These are phyloP conservation scores for Cutaneotrichosporon sp. DNA, from an alignment of 1,284 basidiomycete species.

Conservation along the genomic window DNA sequence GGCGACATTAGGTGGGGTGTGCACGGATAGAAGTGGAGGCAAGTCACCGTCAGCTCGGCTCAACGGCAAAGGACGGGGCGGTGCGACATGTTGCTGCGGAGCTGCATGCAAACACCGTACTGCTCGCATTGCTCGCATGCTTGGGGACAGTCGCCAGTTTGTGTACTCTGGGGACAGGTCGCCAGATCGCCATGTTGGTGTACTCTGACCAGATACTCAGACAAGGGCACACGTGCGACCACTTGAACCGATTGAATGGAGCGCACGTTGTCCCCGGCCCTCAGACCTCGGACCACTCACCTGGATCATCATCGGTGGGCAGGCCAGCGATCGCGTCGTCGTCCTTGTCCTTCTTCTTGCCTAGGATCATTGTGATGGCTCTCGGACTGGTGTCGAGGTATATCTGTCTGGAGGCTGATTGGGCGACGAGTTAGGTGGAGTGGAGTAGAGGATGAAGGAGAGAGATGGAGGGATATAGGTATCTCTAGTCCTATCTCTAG, in stretches of 20 bases:
- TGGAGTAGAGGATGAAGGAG: no score
- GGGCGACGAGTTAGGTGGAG: background rate
- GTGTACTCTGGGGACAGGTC: no score
- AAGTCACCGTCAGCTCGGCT: background rate
- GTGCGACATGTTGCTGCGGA: no score
- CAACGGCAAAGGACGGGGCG: no score
- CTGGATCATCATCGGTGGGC: constrained; percentile 26
- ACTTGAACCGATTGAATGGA: background rate
- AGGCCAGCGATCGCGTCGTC: constrained; percentile 11
- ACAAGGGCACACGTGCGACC: no score
- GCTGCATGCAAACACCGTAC: no score
- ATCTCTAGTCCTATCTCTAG: no score
- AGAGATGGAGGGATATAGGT: no score
- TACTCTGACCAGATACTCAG: no score
- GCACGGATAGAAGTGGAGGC: constrained; percentile 4
- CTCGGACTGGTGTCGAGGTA: background rate
- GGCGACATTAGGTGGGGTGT: background rate
- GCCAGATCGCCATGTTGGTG: no score
- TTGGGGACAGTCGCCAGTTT: no score
- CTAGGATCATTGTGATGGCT: background rate
- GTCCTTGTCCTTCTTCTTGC: constrained; percentile 16
- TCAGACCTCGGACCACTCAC: constrained; percentile 15
- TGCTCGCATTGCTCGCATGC: no score
- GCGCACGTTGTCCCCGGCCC: background rate
- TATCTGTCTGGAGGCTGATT: background rate